Base-by-base conservation (phyloP, 768 basidiomycete genomes). In the Suillus fuscotomentosus region DNA sequence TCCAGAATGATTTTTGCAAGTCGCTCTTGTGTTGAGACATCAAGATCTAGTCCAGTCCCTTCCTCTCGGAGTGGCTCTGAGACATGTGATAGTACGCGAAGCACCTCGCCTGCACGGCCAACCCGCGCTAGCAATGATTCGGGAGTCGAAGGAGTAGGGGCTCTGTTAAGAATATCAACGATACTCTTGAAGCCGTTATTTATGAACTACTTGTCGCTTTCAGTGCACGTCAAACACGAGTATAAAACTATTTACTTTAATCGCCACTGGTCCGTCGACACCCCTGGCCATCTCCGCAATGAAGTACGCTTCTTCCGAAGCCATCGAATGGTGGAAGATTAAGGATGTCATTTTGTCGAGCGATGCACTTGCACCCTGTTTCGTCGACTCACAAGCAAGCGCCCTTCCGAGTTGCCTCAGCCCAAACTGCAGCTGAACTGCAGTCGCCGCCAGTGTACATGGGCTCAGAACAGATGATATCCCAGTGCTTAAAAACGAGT, bases 401-500 rank as follows among this genome's bases (percentile, higher is more conserved):
- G 86, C 86, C 57, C 88, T 84, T 20, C 88, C 89, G 69, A 94
- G 77, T 68, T 91, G 90, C 71, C 89, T 86, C 61, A 94, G 79
- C 50, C 88, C 85, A 45, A 94, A 83, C 64, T 92, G 89, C 66
- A 93, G 82, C 68, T 92, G 88, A 62, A 93, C 89, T 6, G 89
- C 88, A 0, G 93, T 92, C 3, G 90, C 90, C 11, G 90, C 86
- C 31, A 94, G 84, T 70, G 90, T 91, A 91, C 92, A 94, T 0
- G 91, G 92, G 66, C 90, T 92, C 36, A 94, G 78, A 39, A 90
- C 78, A 11, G 86, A 86, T 0, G 86, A 86, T 14, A 88, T 83
- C 22, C 86, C 84, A 83, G 86, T 88, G 62, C 83, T 85, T 59
- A 82, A 83, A 60, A 84, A 77, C 2, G 73, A 53, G 45, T 85